Conservation (phyloP, 2,329 filamentous ascomycete species). For the Talaromyces islandicus region DNA sequence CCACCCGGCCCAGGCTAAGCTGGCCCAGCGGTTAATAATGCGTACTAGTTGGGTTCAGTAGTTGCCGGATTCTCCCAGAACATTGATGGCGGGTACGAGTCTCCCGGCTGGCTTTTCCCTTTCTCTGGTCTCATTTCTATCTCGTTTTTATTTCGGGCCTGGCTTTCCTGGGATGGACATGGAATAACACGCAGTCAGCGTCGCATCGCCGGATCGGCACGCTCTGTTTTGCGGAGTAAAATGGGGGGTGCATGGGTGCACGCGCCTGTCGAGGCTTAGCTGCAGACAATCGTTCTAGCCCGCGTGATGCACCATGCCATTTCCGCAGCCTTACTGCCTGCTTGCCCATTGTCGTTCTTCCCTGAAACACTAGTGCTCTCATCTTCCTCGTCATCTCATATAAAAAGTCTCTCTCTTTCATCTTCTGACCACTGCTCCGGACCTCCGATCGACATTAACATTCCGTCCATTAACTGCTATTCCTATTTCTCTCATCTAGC, state of each 20-base stretch:
- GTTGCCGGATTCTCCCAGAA: neutral
- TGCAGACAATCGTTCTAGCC: neutral
- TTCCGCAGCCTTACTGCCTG: neutral
- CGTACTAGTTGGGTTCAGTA: too few relatives aligned
- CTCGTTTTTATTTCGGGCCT: too few relatives aligned
- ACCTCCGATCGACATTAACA: neutral
- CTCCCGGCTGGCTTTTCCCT: neutral
- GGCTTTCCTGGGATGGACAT: too few relatives aligned
- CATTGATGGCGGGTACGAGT: neutral
- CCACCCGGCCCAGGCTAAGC: neutral
- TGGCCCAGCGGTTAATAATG: neutral
- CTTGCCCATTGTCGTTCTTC: neutral
- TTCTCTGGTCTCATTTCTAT: neutral
- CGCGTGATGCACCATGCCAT: neutral
- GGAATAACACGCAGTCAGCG: too few relatives aligned
- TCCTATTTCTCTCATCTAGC: neutral
- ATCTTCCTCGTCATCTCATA: neutral
- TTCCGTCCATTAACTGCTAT: neutral
- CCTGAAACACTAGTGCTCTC: neutral
- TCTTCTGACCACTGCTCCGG: neutral
- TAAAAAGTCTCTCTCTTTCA: neutral
- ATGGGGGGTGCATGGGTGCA: neutral
- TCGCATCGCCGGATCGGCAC: neutral
- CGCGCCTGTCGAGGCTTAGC: neutral
- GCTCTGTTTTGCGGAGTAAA: neutral